Evolutionary conservation across 352 stramenopile genomes (phyloP), one percentile per base, ranked within the genome.

Genomic region (Globisporangium radiosum): DNA sequence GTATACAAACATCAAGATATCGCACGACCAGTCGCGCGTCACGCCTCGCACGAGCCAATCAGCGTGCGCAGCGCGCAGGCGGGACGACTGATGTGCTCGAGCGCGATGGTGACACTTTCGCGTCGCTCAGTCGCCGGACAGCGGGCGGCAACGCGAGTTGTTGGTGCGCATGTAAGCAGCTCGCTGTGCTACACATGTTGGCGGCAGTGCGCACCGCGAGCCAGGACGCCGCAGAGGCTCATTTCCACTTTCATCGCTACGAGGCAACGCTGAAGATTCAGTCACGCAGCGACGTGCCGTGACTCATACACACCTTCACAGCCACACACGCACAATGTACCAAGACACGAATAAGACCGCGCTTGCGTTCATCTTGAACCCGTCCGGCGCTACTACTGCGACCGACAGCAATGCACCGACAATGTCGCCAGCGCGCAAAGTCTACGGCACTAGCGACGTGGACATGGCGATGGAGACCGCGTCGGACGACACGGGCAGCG

Each of bases 281-380:
- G 25, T 33, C 25, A 33, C 25, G 25, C 25, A 33, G 25, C 25
- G 25, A 33, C 25, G 25, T 33, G 25, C 25, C 25, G 25, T 33
- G 6, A 13, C 54, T 11, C 57, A 55, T 43, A 19, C 8, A 54
- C 39, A 11, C 6, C 17, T 17, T 15, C 15, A 8, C 9, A 54
- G 25, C 8, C 49, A 52, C n/a, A 15, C 47, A 38, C 11, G 7
- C 19, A 69, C 67, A 59, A 62, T 76, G 53, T 62, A 58, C 14
- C 66, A 82, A 51, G 70, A 88, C 54, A 65, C 70, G 52, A 72
- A 72, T 68, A 89, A 89, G 60, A 65, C 71, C 37, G 73, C 76
- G 53, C 60, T 90, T 33, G 78, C 80, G 40, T 90, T 87, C 74
- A 90, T 90, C 59, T 68, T 90, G 44, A 90, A 88, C 69, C 80